These are phyloP conservation scores for Aureobasidium sp. DNA, from an alignment of 2,329 filamentous ascomycete genomes.

Conservation along the genomic window DNA sequence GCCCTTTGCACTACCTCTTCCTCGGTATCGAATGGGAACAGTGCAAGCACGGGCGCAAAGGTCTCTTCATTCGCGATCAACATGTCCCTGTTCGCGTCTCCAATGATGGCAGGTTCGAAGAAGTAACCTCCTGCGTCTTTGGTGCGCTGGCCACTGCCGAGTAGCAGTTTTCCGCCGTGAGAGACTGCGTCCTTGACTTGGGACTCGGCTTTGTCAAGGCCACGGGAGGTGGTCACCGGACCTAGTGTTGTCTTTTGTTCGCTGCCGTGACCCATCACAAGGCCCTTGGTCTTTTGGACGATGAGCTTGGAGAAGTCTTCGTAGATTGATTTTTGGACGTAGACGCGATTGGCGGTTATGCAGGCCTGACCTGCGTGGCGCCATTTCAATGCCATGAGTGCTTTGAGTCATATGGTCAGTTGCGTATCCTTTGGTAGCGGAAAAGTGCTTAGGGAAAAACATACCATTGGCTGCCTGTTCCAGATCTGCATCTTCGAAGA, in stretches of 20 bases:
- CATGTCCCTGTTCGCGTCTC: constrained; percentile 54
- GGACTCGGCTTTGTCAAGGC: constrained; percentile 49
- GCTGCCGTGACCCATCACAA: constrained; percentile 57
- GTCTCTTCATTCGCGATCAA: constrained; percentile 52
- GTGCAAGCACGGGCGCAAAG: constrained; percentile 57
- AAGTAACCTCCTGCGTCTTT: constrained; percentile 52
- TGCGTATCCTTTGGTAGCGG: background rate
- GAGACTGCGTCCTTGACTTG: constrained; percentile 60
- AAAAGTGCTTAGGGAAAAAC: background rate
- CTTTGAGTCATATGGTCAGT: constrained; percentile 18
- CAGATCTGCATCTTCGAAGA: constrained; percentile 59
- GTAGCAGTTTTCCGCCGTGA: constrained; percentile 56
- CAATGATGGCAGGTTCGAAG: constrained; percentile 62
- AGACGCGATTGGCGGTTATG: constrained; percentile 59
- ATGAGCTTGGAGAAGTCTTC: constrained; percentile 53
- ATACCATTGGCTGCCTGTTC: constrained; percentile 47
- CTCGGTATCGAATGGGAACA: constrained; percentile 60
- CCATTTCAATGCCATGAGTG: constrained; percentile 46
- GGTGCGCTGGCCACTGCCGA: constrained; percentile 47
- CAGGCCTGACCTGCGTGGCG: constrained; percentile 59
- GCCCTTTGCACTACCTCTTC: constrained; percentile 55
- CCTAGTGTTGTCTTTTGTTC: constrained; percentile 53
- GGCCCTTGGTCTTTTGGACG: constrained; percentile 43
- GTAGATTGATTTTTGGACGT: constrained; percentile 57
- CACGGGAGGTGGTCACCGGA: constrained; percentile 50